Conservation (phyloP, 768 basidiomycete species). For the Pleurotus giganteus region DNA sequence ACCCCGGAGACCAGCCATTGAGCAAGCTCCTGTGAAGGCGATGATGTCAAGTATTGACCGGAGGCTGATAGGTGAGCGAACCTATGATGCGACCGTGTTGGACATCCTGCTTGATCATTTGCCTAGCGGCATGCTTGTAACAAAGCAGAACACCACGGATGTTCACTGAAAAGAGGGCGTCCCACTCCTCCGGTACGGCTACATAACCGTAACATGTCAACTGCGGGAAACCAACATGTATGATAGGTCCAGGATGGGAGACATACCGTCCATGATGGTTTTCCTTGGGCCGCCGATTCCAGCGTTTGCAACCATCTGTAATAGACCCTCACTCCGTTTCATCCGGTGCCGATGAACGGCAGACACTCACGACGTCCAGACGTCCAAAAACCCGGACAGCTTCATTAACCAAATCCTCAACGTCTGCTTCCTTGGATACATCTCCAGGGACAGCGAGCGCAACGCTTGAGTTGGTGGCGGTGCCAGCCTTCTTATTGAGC, state of each 20-base stretch:
- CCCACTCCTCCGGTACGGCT: constrained; percentile 20
- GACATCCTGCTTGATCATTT: constrained; percentile 25
- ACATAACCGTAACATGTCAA: too few species aligned
- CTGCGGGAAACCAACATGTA: too few species aligned
- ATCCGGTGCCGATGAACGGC: neutral
- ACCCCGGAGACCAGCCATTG: constrained; percentile 27
- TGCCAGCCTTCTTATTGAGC: constrained; percentile 21
- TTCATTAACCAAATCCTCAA: neutral
- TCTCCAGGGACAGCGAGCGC: neutral
- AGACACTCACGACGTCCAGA: constrained; percentile 1
- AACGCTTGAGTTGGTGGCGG: neutral
- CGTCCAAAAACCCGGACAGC: constrained; percentile 4
- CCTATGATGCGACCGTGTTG: constrained; percentile 29
- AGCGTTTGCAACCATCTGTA: constrained; percentile 31
- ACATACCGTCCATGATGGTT: constrained; percentile 13
- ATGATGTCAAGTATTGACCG: neutral
- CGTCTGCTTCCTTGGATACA: constrained; percentile 6
- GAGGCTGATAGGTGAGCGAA: neutral
- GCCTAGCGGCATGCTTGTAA: constrained; percentile 23
- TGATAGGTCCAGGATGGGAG: too few species aligned
- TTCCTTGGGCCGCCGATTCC: constrained; percentile 15
- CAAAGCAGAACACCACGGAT: constrained; percentile 23
- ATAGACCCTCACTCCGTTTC: neutral
- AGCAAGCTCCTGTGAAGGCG: too few species aligned
- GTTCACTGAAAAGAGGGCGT: constrained; percentile 19